Percentiles rank a stretch among this genome's conserved stretches.
Conservation (phyloP, 441 rosid genomes). For the Dalechampia spathulata region DNA sequence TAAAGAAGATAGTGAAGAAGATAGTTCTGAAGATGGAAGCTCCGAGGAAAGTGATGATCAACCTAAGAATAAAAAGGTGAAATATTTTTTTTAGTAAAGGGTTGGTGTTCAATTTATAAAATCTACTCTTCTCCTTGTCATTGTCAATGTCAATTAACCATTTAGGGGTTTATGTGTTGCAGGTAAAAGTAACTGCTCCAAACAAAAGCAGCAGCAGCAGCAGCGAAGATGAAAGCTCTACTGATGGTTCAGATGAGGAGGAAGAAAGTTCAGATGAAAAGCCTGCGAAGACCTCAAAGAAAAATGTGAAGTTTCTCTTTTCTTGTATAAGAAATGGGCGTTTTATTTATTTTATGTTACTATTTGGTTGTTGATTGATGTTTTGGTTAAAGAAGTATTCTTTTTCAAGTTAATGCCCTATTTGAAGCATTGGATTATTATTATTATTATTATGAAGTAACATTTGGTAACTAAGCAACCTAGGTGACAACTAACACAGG, state of each 20-base stretch:
- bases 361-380: neutral
- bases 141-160: neutral
- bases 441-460: too few relatives aligned
- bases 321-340: too few relatives aligned
- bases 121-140: neutral
- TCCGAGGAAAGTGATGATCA: too few relatives aligned
- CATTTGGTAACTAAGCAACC: neutral
- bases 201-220: too few relatives aligned
- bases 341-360: too few relatives aligned
- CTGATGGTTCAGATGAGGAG: slow-evolving; percentile 35
- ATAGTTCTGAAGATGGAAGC: slow-evolving; percentile 33
- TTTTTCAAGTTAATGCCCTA: neutral
- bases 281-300: slow-evolving; percentile 34
- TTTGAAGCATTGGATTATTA: too few relatives aligned
- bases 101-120: neutral
- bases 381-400: neutral
- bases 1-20: slow-evolving; percentile 37
- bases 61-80: slow-evolving; percentile 39
- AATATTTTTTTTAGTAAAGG: neutral
- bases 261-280: slow-evolving; percentile 43
- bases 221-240: slow-evolving; percentile 57
- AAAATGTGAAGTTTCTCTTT: slow-evolving; percentile 26
- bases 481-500: neutral
- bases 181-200: too few relatives aligned
- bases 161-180: neutral